These are phyloP conservation scores for Echites panduratus DNA, from an alignment of 257 asterid species.

Conservation along the genomic window DNA sequence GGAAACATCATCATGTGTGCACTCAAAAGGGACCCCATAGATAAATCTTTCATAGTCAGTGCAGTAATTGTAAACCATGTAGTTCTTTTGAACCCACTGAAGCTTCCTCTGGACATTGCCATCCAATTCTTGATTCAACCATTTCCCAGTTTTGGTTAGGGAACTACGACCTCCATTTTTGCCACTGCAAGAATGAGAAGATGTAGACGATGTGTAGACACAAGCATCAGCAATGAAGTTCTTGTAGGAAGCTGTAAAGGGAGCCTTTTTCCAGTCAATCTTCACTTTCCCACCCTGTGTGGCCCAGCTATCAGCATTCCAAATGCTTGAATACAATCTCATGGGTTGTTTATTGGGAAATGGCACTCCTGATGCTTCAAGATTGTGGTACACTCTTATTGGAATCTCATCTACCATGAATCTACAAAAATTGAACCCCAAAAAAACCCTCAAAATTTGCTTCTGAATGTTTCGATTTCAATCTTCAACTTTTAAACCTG, in stretches of 20 bases:
- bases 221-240: constrained; percentile 21
- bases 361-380: constrained; percentile 21
- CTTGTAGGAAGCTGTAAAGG: constrained; percentile 24
- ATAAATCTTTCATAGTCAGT: constrained; percentile 17
- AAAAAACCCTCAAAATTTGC: background rate
- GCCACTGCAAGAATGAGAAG: background rate
- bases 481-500: background rate
- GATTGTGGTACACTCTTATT: constrained; percentile 23
- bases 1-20: constrained; percentile 17
- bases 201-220: constrained; percentile 8
- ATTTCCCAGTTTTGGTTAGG: background rate
- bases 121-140: constrained; percentile 19
- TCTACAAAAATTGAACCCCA: constrained; percentile 7
- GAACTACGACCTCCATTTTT: background rate
- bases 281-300: constrained; percentile 30
- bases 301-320: constrained; percentile 37
- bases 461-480: background rate
- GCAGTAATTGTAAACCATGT: constrained; percentile 40
- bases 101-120: constrained; percentile 11
- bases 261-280: constrained; percentile 29
- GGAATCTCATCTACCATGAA: constrained; percentile 34
- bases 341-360: constrained; percentile 26
- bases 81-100: constrained; percentile 34
- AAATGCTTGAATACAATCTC: constrained; percentile 28
- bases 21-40: constrained; percentile 31